Percentiles rank a stretch among this genome's conserved stretches.
Evolutionary conservation across 2,329 filamentous ascomycete species (phyloP).

Genomic region (Scytalidium sp.): DNA sequence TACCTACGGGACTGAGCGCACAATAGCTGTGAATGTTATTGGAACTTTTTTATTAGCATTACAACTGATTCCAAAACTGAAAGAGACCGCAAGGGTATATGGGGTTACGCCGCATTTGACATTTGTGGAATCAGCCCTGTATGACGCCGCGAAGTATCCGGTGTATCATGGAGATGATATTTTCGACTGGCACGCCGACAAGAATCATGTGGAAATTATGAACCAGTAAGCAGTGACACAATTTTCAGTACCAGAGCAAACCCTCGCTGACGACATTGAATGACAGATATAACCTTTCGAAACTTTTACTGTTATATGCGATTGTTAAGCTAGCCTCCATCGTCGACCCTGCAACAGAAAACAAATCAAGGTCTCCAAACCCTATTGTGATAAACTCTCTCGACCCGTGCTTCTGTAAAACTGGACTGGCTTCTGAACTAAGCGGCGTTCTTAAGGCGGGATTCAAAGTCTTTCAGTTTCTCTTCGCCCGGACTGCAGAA

Average conservation of each 20-base stretch:
- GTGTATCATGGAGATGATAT: conserved; percentile 16
- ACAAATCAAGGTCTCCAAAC: neutral
- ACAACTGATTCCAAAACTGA: conserved; percentile 39
- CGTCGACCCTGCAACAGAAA: neutral
- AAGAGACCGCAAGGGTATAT: conserved; percentile 23
- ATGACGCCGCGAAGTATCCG: conserved; percentile 18
- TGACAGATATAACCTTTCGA: conserved; percentile 6
- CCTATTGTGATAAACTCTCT: conserved; percentile 4
- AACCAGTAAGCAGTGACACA: neutral
- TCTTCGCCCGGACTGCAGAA: neutral
- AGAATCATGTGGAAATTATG: conserved; percentile 10
- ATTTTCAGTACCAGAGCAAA: neutral
- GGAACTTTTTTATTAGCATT: conserved; percentile 42
- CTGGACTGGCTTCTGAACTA: neutral
- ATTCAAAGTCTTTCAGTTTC: neutral
- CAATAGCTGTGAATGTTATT: conserved; percentile 44
- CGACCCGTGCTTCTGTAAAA: conserved; percentile 7
- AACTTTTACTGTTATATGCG: conserved; percentile 2
- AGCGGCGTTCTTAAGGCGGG: neutral
- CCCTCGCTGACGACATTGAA: neutral
- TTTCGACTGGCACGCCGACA: conserved; percentile 14
- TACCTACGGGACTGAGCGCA: conserved; percentile 34
- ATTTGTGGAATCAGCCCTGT: conserved; percentile 16
- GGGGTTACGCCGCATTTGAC: conserved; percentile 12
- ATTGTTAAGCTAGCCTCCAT: conserved; percentile 2